Percentiles rank a stretch among this genome's conserved stretches.
phyloP scores from a whole-genome alignment of 306 rosid genomes.

The Quercus bicolor region DNA sequence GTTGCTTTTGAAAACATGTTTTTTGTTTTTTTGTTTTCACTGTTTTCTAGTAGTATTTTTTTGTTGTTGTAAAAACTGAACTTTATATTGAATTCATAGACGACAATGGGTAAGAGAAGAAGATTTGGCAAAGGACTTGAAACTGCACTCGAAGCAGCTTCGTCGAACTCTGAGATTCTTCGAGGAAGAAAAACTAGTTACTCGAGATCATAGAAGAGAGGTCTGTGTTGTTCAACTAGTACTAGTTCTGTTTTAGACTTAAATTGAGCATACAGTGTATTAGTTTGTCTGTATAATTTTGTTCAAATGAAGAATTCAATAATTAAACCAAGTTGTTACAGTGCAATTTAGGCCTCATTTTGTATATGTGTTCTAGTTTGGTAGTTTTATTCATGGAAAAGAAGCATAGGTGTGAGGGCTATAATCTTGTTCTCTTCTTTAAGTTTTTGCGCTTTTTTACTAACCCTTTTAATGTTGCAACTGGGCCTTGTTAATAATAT shows the following conservation, averaged over 20 bases:
- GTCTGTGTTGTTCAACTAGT: slow-evolving; percentile 28
- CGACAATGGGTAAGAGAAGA: slow-evolving; percentile 98
- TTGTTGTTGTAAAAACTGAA: neutral
- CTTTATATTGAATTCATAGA: slow-evolving; percentile 27
- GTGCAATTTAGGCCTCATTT: neutral
- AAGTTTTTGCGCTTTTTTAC: too few species aligned
- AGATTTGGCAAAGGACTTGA: slow-evolving; percentile 95
- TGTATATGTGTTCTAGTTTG: neutral
- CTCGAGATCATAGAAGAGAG: slow-evolving; percentile 91
- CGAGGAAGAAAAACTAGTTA: slow-evolving; percentile 90
- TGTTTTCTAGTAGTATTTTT: neutral
- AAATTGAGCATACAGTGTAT: neutral
- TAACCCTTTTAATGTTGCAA: neutral
- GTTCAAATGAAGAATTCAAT: neutral
- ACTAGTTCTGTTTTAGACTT: neutral
- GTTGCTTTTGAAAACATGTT: slow-evolving; percentile 4
- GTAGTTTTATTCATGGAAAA: neutral
- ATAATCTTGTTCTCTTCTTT: too few species aligned
- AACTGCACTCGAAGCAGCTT: slow-evolving; percentile 85
- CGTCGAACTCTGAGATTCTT: slow-evolving; percentile 78
- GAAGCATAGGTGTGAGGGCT: neutral
- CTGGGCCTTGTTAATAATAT: neutral
- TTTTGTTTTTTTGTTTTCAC: slow-evolving; percentile 1
- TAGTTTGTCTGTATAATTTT: neutral
- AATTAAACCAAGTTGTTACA: neutral